These are phyloP conservation scores for Phellopilus nigrolimitatus DNA, from an alignment of 1,284 basidiomycete genomes.

Conservation along the genomic window DNA sequence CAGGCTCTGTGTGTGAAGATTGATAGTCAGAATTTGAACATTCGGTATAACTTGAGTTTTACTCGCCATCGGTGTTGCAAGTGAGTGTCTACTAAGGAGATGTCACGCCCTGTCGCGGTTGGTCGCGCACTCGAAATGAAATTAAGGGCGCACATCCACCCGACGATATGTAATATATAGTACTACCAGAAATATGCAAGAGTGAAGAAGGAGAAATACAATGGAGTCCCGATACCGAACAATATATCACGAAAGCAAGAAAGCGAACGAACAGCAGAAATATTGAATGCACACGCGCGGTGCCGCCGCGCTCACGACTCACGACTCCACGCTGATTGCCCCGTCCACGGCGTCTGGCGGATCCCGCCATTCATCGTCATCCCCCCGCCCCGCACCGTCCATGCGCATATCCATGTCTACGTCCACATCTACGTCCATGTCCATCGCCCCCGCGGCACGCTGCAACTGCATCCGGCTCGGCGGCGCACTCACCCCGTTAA, in stretches of 20 bases:
- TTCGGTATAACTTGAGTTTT: background rate
- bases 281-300: background rate
- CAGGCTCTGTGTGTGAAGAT: constrained; percentile 49
- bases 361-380: constrained; percentile 6
- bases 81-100: background rate
- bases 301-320: too few species aligned
- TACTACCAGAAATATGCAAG: constrained; percentile 6
- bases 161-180: background rate
- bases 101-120: too few species aligned
- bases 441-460: constrained; percentile 1
- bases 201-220: constrained; percentile 2
- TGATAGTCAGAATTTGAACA: background rate
- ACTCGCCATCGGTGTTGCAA: background rate
- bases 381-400: background rate
- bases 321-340: constrained; percentile 14
- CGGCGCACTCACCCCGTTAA: background rate
- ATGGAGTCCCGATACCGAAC: constrained; percentile 1
- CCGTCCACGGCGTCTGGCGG: constrained; percentile 6
- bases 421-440: constrained; percentile 2
- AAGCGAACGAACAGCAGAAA: constrained; percentile 4
- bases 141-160: background rate
- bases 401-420: constrained; percentile 4
- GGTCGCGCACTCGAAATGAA: too few species aligned
- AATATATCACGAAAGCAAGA: background rate
- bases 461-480: background rate